phyloP scores from a whole-genome alignment of 1,139 yeast genomes.

The Scheffersomyces stambukii region DNA sequence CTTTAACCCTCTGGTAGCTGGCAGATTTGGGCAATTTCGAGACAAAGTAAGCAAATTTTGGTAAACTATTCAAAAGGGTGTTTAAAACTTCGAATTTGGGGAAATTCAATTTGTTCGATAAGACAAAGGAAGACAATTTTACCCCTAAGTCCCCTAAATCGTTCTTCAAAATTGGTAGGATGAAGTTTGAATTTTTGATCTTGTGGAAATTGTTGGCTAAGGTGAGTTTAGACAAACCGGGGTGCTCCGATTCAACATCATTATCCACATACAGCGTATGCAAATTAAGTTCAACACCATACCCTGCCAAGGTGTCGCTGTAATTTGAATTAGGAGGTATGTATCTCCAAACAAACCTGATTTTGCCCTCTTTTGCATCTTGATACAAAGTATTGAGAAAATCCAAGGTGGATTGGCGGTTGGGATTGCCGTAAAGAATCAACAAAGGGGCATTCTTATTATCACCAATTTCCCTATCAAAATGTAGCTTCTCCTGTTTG shows the following conservation, averaged over 20 bases:
- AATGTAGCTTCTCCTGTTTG: constrained; percentile 28
- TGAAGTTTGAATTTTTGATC: constrained; percentile 13
- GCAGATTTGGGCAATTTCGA: constrained; percentile 13
- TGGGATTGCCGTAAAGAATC: constrained; percentile 50
- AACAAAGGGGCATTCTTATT: constrained; percentile 36
- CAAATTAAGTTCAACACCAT: constrained; percentile 59
- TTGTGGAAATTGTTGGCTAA: constrained; percentile 9
- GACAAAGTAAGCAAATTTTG: constrained; percentile 39
- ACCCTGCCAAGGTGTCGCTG: constrained; percentile 51
- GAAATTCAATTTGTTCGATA: constrained; percentile 17
- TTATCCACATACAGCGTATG: too few species aligned
- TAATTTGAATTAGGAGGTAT: constrained; percentile 27
- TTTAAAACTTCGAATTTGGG: constrained; percentile 31
- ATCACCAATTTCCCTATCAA: constrained; percentile 60
- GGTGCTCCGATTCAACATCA: neutral
- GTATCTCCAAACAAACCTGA: constrained; percentile 76
- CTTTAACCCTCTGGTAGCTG: constrained; percentile 15
- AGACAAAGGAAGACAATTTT: constrained; percentile 43
- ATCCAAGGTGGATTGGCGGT: constrained; percentile 42
- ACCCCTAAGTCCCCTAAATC: constrained; percentile 38
- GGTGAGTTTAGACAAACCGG: constrained; percentile 1
- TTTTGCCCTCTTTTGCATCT: constrained; percentile 60
- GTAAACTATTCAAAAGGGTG: constrained; percentile 44
- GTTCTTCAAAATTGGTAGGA: constrained; percentile 21
- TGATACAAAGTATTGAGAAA: constrained; percentile 59